Evolutionary conservation across 2,329 filamentous ascomycete species (phyloP).

Genomic region (Neonectria neomacrospora): DNA sequence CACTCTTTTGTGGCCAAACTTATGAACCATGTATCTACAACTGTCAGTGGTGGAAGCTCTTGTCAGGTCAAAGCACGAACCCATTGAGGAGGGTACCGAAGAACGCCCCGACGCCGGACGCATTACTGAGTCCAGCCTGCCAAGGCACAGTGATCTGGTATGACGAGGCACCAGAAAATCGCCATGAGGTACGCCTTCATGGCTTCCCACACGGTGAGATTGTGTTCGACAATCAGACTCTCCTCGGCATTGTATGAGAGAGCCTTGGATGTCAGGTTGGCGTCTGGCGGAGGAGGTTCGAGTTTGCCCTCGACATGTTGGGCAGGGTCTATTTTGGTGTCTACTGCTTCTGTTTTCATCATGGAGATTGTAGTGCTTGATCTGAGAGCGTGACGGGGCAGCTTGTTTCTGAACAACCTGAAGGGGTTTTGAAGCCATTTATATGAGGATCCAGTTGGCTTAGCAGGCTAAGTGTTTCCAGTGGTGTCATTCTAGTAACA

Average conservation of each 20-base stretch:
- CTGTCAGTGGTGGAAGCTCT: neutral
- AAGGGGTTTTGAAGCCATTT: neutral
- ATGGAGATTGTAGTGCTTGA: neutral
- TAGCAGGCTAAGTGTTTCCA: no score
- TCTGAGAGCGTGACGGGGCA: neutral
- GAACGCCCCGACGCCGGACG: slow-evolving; percentile 58
- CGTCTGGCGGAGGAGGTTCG: neutral
- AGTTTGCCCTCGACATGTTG: slow-evolving; percentile 2
- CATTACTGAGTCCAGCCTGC: slow-evolving; percentile 61
- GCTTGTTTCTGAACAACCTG: neutral
- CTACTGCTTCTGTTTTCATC: neutral
- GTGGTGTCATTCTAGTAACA: neutral
- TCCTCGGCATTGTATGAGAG: neutral
- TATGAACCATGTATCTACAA: slow-evolving; percentile 50
- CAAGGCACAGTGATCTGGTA: slow-evolving; percentile 59
- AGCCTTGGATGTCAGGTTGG: neutral
- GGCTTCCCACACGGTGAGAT: slow-evolving; percentile 42
- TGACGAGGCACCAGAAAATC: slow-evolving; percentile 50
- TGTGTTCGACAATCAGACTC: slow-evolving; percentile 36
- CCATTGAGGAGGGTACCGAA: slow-evolving; percentile 61
- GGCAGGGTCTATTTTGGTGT: neutral
- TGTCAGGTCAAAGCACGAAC: slow-evolving; percentile 10
- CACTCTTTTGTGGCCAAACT: slow-evolving; percentile 55
- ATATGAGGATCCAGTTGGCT: neutral
- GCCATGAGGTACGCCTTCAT: slow-evolving; percentile 49